Base-by-base conservation (phyloP, 768 basidiomycete genomes). In the Gautieria morchelliformis region DNA sequence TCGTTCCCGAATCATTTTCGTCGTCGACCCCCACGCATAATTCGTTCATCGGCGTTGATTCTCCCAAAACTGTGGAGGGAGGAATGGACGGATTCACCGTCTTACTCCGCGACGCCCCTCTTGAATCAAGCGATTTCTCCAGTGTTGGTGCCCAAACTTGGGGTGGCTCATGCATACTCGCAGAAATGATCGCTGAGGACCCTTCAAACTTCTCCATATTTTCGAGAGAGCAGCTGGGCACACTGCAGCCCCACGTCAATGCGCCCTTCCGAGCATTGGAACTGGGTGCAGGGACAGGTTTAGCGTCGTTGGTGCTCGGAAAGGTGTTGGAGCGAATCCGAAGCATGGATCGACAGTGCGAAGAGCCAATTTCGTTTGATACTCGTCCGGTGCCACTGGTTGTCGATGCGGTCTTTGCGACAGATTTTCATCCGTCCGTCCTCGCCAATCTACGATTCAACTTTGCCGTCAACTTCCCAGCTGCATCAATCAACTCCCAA, bases 131-230 rank as follows among this genome's bases (percentile, higher is more conserved):
- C n/a, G 85, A 89, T 62, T 84, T 81, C 60, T 70, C 73, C 12
- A 86, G 83, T 55, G 82, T 91, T 15, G 91, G 91, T 1, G 83
- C 89, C 24, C 91, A 93, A 70, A 93, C 90, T 0, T 94, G 91
- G 92, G 90, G 89, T 4, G 82, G 85, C 10, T 85, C 89, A 3
- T 90, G 85, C 62, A 80, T 93, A 7, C 75, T 94, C 56, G 80
- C 89, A 0, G 85, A 89, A 65, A 77, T 83, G 70, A 80, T 93
- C 41, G 78, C 78, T 3, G 75, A 82, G 30, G 65, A 74, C 32
- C 86, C 89, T 0, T 64, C 61, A 3, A 60, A 60, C 27, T 89
- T 85, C 64, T 78, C 78, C 8, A 51, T 51, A 30, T 51, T 51
- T 30, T 52, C 52, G 24, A 32, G 24, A 14, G n/a, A 35, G 11